Percentiles rank a stretch among this genome's conserved stretches.
These are phyloP conservation scores for Mycena epipterygia DNA, from an alignment of 768 basidiomycete genomes.

Conservation along the genomic window DNA sequence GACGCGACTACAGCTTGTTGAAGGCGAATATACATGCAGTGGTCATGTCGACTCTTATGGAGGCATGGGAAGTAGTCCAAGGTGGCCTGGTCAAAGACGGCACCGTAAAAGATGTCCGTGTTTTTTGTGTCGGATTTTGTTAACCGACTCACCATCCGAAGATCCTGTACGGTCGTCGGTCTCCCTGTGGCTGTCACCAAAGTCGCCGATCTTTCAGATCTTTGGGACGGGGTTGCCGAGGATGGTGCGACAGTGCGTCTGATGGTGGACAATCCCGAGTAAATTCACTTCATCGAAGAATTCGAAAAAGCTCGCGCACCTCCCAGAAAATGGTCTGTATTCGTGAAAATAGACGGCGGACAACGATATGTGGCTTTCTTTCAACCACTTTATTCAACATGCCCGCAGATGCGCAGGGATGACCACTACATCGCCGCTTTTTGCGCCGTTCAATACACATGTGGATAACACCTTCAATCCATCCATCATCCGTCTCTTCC, in stretches of 20 bases:
- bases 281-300: conserved; percentile 73
- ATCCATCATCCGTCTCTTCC: background rate
- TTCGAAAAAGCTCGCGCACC: conserved; percentile 61
- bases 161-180: conserved; percentile 89
- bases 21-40: conserved; percentile 69
- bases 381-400: conserved; percentile 5
- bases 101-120: conserved; percentile 81
- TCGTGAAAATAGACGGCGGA: conserved; percentile 86
- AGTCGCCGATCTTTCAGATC: conserved; percentile 73
- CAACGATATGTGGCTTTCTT: conserved; percentile 68
- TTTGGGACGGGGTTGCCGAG: conserved; percentile 67
- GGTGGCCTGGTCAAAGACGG: conserved; percentile 79
- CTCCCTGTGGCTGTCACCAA: conserved; percentile 81
- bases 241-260: conserved; percentile 75
- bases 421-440: conserved; percentile 62
- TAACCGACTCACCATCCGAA: conserved; percentile 42
- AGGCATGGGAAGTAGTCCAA: conserved; percentile 81
- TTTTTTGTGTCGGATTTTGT: conserved; percentile 15
- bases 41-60: conserved; percentile 86
- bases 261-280: conserved; percentile 82
- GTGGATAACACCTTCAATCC: conserved; percentile 24
- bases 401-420: conserved; percentile 79
- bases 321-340: conserved; percentile 75
- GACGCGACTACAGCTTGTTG: conserved; percentile 74
- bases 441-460: conserved; percentile 63